A percentile compares a stretch with the other conserved stretches of the same genome.
phyloP scores from a whole-genome alignment of 2,329 filamentous ascomycete species.

The Sarocladiaceae sp. region DNA sequence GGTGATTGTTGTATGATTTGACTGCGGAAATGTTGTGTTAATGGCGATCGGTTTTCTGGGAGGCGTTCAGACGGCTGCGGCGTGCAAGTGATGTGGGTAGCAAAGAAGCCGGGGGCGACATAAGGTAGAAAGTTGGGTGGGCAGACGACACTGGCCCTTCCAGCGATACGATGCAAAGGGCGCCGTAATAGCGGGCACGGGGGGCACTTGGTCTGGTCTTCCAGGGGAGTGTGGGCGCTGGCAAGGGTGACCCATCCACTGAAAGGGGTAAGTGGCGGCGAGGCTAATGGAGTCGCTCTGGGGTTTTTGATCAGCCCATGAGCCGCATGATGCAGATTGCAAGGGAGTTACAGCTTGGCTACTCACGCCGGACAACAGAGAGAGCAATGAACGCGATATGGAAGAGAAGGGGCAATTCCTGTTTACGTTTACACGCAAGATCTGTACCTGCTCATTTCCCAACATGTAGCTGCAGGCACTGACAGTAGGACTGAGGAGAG shows the following conservation, averaged over 20 bases:
- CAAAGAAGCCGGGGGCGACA: neutral
- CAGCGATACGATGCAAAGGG: neutral
- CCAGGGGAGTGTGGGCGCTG: neutral
- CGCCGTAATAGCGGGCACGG: neutral
- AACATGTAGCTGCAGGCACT: neutral
- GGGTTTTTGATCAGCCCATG: neutral
- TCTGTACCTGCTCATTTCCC: too few species aligned
- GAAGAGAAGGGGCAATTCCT: too few species aligned
- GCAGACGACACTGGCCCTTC: neutral
- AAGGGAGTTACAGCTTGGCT: too few species aligned
- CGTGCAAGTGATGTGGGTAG: neutral
- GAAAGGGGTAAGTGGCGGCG: constrained; percentile 6
- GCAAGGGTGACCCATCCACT: neutral
- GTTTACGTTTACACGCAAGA: too few species aligned
- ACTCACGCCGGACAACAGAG: too few species aligned
- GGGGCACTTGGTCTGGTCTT: neutral
- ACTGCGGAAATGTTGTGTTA: neutral
- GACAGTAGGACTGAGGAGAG: neutral
- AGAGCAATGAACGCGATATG: too few species aligned
- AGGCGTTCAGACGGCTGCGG: neutral
- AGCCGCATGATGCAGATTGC: neutral
- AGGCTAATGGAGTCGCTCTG: neutral
- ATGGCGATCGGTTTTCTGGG: neutral
- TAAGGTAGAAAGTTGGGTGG: neutral
- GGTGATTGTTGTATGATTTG: neutral